These are phyloP conservation scores for Effrenium voratum DNA, from an alignment of 73 alveolate genomes.

Conservation along the genomic window DNA sequence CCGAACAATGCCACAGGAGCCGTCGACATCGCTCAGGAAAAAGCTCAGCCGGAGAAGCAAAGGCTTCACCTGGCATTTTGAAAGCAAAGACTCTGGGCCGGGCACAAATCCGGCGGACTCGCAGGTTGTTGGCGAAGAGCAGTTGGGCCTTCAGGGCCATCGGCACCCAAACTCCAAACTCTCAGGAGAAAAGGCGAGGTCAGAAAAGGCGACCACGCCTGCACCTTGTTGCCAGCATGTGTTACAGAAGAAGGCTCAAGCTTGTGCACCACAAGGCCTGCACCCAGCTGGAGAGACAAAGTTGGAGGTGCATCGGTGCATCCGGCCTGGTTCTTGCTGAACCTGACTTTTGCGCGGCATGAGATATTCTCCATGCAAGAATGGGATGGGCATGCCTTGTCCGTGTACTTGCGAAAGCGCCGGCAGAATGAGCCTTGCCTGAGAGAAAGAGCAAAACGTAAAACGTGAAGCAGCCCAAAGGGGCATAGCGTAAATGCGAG, in stretches of 20 bases:
- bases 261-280: conserved; percentile 45
- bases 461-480: not conserved
- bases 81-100: not conserved
- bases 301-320: not conserved
- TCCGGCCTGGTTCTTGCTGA: conserved; percentile 1
- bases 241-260: not conserved
- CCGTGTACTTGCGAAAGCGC: conserved; percentile 55
- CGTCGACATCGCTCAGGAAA: conserved; percentile 46
- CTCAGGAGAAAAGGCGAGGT: not conserved
- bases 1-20: conserved; percentile 47
- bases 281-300: not conserved
- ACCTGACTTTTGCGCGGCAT: too few relatives aligned
- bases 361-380: not conserved
- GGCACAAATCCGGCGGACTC: not conserved
- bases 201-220: not conserved
- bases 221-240: not conserved
- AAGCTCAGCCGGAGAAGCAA: conserved; percentile 60
- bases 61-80: conserved; percentile 21
- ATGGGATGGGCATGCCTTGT: conserved; percentile 1
- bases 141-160: conserved; percentile 20
- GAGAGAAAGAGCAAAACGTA: not conserved
- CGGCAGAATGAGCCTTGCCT: conserved; percentile 77
- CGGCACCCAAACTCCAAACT: not conserved
- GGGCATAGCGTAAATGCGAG: not conserved
- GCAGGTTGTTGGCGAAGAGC: conserved; percentile 24